Conservation (phyloP, 176 grass and related monocot genomes). For the Carex scoparia region DNA sequence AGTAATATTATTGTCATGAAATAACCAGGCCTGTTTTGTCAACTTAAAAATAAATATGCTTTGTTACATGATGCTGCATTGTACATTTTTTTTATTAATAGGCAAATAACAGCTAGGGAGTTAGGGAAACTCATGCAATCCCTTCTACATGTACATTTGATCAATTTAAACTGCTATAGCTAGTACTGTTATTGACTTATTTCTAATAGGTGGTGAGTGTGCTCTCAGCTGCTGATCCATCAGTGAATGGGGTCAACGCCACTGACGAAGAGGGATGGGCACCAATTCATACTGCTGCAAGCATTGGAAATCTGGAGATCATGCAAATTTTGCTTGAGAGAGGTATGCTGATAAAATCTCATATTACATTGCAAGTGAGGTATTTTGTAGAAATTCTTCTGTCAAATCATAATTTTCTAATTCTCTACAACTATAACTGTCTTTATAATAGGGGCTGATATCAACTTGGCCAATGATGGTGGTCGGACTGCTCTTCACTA, state of each 20-base stretch:
- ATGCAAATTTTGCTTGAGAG: slow-evolving; percentile 55
- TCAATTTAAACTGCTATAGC: not conserved
- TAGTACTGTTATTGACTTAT: not conserved
- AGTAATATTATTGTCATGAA: not conserved
- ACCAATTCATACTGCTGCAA: slow-evolving; percentile 70
- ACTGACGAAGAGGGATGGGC: slow-evolving; percentile 93
- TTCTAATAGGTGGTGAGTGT: slow-evolving; percentile 44
- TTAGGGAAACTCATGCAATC: not conserved
- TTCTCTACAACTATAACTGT: not conserved
- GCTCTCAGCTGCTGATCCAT: slow-evolving; percentile 42
- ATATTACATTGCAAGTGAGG: not conserved
- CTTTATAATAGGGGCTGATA: slow-evolving; percentile 55
- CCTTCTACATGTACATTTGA: not conserved
- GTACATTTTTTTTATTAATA: not conserved
- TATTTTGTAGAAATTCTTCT: not conserved
- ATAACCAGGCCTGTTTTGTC: not conserved
- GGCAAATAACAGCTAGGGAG: not conserved
- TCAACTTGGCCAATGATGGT: slow-evolving; percentile 70
- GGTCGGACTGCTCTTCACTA: slow-evolving; percentile 97
- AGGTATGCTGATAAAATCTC: slow-evolving; percentile 31
- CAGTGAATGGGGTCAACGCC: slow-evolving; percentile 48
- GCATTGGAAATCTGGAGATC: slow-evolving; percentile 65
- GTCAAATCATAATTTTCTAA: not conserved
- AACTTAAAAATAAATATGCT: not conserved
- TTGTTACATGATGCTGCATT: not conserved